A percentile compares a stretch with the other conserved stretches of the same genome.
These are phyloP conservation scores for Byssoonygena ceratinophila DNA, from an alignment of 2,329 filamentous ascomycete species.

Conservation along the genomic window DNA sequence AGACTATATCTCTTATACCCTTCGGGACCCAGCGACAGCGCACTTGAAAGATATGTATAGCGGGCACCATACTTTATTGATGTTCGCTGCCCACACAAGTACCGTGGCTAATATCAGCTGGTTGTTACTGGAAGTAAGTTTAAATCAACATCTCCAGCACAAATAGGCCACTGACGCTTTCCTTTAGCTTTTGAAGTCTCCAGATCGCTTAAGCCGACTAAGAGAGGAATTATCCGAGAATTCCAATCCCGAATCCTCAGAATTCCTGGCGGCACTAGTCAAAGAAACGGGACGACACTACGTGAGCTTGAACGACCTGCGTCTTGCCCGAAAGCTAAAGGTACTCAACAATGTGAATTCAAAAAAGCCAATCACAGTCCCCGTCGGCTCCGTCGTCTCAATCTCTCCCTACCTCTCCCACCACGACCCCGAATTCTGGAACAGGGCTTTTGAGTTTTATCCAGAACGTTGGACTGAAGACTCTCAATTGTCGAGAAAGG, in stretches of 20 bases:
- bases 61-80: constrained; percentile 16
- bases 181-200: constrained; percentile 14
- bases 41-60: constrained; percentile 16
- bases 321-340: constrained; percentile 13
- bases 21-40: constrained; percentile 15
- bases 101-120: constrained; percentile 17
- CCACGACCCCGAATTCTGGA: constrained; percentile 15
- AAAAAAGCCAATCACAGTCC: constrained; percentile 14
- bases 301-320: constrained; percentile 14
- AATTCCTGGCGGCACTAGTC: constrained; percentile 13
- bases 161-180: no score
- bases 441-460: constrained; percentile 10
- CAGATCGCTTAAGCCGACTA: constrained; percentile 11
- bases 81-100: constrained; percentile 17
- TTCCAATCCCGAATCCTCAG: constrained; percentile 11
- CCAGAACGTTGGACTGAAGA: constrained; percentile 15
- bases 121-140: constrained; percentile 16
- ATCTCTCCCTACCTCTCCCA: constrained; percentile 16
- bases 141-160: no score
- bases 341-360: constrained; percentile 10
- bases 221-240: constrained; percentile 14
- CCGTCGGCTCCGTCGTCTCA: constrained; percentile 14
- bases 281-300: constrained; percentile 18
- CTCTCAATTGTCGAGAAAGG: constrained; percentile 8
- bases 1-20: constrained; percentile 18